Evolutionary conservation across 129 eudicot species (phyloP).

Genomic region (Artemisia argyi): DNA sequence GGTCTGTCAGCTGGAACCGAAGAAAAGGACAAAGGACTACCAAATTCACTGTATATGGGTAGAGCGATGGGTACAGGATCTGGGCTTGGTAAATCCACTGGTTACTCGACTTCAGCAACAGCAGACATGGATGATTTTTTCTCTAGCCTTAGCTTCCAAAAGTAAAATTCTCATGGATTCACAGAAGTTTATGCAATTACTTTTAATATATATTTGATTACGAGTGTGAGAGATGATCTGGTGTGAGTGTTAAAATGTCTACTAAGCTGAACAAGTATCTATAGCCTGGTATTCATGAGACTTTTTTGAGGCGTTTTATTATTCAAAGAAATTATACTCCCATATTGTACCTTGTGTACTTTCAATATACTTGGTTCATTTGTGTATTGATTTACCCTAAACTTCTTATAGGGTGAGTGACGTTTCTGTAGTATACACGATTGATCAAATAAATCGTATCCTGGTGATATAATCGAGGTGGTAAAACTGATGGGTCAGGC

Average conservation of each 20-base stretch:
- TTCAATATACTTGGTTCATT: no score
- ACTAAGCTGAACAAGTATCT: conserved; percentile 10
- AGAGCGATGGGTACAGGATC: conserved; percentile 83
- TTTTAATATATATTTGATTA: conserved; percentile 5
- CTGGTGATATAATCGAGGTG: no score
- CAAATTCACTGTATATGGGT: conserved; percentile 66
- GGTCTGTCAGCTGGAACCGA: conserved; percentile 59
- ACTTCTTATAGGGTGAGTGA: neutral
- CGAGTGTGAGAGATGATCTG: conserved; percentile 10
- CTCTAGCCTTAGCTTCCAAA: conserved; percentile 62
- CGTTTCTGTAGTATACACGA: conserved; percentile 1
- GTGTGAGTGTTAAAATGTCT: neutral
- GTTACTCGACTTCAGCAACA: conserved; percentile 37
- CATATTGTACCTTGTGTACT: neutral
- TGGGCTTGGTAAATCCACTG: conserved; percentile 56
- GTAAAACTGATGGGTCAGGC: no score
- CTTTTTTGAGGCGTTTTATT: neutral
- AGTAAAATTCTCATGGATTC: conserved; percentile 30
- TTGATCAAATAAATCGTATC: no score
- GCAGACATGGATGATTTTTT: conserved; percentile 52
- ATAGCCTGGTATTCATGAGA: conserved; percentile 11
- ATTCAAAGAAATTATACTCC: neutral
- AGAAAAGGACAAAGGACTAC: conserved; percentile 60
- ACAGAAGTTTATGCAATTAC: conserved; percentile 3
- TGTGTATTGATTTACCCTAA: neutral